Base-by-base conservation (phyloP, 768 basidiomycete species). In the Suillus spraguei region DNA sequence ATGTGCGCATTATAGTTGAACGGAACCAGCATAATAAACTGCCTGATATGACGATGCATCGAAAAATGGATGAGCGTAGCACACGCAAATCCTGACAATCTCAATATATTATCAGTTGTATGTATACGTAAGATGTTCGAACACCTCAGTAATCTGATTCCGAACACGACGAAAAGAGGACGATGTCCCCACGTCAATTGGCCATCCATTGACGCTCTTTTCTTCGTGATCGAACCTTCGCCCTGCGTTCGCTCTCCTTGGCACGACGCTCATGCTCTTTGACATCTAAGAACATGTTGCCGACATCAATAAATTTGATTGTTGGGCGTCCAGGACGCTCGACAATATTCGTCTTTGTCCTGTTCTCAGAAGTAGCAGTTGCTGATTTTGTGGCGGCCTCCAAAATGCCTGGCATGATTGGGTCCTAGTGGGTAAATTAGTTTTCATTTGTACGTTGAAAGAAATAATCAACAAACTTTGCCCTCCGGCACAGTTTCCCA, bases 401-500 rank as follows among this genome's bases (percentile, higher is more conserved):
- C 24, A 92, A 76, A 39, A 82, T 74, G n/a, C 69, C 76, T 3
- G 88, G 84, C 42, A 92, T 80, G 49, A 90, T 73, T 10, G 88
- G 85, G 71, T 87, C 83, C 92, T 93, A 60, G 38, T 61, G 22
- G 49, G 24, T 60, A 60, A 60, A 47, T 24, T 42, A 54, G 35
- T 9, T 28, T 28, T n/a, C 42, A 14, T 16, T 11, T 20, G 35
- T 46, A 50, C 39, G 38, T 14, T 0, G 28, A 44, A 53, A 67
- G 13, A 16, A 44, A 42, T 13, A 38, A 24, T 42, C 70, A 75
- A 70, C 77, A 47, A 70, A 92, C 92, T 76, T 84, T 75, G 63
- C 87, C 86, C 68, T 94, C 92, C 11, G 82, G 81, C 44, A 90
- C 83, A 36, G 88, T 85, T 72, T 94, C 92, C 90, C 91, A 94